Evolutionary conservation across 2,329 filamentous ascomycete genomes (phyloP).

Genomic region (Trichophyton schoenleinii): DNA sequence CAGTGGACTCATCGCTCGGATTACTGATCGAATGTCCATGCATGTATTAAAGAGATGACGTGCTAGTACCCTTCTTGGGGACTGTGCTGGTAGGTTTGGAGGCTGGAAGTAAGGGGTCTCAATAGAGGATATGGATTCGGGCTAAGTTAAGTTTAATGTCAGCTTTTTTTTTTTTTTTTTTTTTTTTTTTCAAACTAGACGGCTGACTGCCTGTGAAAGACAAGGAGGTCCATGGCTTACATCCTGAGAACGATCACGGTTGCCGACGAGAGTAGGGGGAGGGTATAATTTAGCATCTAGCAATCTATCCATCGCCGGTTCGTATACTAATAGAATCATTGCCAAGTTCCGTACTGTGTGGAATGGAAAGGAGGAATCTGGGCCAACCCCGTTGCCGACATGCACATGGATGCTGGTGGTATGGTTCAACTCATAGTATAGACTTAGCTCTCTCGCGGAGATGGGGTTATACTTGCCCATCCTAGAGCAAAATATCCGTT

Average conservation of each 20-base stretch:
- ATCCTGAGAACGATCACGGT: not conserved
- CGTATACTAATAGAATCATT: conserved; percentile 14
- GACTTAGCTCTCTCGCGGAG: conserved; percentile 4
- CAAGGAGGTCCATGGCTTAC: not conserved
- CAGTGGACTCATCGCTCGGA: conserved; percentile 12
- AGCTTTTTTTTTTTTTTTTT: not conserved
- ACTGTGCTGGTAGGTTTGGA: conserved; percentile 8
- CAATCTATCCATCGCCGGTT: conserved; percentile 11
- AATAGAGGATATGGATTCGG: conserved; percentile 7
- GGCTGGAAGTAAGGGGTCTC: conserved; percentile 11
- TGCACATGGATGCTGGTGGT: conserved; percentile 13
- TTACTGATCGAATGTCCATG: conserved; percentile 9
- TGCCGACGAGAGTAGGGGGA: not conserved
- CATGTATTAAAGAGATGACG: conserved; percentile 13
- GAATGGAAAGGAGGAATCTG: conserved; percentile 10
- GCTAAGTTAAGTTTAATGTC: not conserved
- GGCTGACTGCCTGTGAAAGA: not conserved
- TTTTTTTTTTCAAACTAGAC: not conserved
- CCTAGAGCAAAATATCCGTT: conserved; percentile 10
- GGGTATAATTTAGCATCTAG: conserved; percentile 4
- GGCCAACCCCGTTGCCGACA: conserved; percentile 10
- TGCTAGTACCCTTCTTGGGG: conserved; percentile 5
- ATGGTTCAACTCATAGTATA: conserved; percentile 11
- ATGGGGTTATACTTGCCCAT: conserved; percentile 10
- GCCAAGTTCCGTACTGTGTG: conserved; percentile 14